A percentile compares a stretch with the other conserved stretches of the same genome.
Evolutionary conservation across 208 protist genomes (phyloP).

Genomic region (Acanthamoeba healyi): DNA sequence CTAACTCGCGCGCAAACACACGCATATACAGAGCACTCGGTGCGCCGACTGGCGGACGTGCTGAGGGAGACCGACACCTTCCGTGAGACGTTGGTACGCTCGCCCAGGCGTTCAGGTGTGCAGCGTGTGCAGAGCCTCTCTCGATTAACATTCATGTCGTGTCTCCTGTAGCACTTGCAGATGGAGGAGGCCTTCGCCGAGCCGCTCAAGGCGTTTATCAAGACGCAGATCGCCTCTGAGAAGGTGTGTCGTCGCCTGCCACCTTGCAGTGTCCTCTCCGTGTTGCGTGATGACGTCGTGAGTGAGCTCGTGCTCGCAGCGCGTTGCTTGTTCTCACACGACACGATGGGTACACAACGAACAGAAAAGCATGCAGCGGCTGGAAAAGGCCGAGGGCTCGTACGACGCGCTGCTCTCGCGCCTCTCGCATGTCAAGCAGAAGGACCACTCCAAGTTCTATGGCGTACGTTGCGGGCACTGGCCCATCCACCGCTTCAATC

Average conservation of each 20-base stretch:
- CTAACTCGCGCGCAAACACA: neutral
- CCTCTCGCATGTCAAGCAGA: conserved; percentile 11
- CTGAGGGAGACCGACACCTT: neutral
- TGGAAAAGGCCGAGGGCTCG: neutral
- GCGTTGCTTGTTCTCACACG: neutral
- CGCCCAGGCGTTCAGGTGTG: neutral
- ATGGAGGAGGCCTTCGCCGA: neutral
- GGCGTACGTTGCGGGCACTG: neutral
- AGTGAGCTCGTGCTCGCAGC: neutral
- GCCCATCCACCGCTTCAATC: neutral
- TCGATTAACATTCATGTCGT: too few relatives aligned
- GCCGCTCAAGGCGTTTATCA: conserved; percentile 9
- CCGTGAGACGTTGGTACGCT: neutral
- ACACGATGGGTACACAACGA: neutral
- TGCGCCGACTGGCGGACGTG: conserved; percentile 4
- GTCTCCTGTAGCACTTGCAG: neutral
- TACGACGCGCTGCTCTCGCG: conserved; percentile 12
- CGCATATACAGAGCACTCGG: neutral
- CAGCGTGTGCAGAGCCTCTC: too few relatives aligned
- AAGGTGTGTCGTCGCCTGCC: neutral
- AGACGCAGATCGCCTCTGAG: conserved; percentile 1
- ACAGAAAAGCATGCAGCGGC: conserved; percentile 6
- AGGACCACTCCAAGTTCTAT: conserved; percentile 24
- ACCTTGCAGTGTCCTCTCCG: neutral
- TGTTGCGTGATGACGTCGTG: too few relatives aligned